Conservation (phyloP, 78 protist genomes). For the Dictyostelium capitatum region DNA sequence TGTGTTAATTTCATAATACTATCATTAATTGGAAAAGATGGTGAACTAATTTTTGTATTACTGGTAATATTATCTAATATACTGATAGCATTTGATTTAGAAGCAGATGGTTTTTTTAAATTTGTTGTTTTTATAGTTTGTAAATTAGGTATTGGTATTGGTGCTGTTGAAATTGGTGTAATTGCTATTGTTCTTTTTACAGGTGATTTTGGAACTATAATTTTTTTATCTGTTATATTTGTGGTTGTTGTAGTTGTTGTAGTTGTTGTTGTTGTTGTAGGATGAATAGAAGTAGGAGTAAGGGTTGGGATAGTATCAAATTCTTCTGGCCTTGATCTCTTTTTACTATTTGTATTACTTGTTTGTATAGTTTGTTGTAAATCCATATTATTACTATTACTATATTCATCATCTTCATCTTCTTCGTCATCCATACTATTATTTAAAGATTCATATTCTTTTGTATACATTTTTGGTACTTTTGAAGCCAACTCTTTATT, state of each 20-base stretch:
- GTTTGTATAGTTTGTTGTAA: neutral
- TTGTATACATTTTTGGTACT: neutral
- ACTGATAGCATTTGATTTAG: neutral
- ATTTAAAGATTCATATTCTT: neutral
- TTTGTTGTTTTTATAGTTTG: neutral
- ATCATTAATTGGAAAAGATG: constrained; percentile 4
- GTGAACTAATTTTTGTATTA: neutral
- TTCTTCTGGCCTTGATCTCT: neutral
- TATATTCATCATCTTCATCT: neutral
- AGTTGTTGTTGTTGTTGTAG: neutral
- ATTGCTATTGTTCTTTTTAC: neutral
- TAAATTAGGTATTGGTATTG: neutral
- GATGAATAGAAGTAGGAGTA: neutral
- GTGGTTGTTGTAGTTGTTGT: neutral
- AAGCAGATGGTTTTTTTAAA: neutral
- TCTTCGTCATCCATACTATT: neutral
- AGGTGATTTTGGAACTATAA: neutral
- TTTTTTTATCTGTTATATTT: neutral
- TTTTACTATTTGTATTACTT: neutral
- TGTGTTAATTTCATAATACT: neutral
- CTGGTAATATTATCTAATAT: neutral
- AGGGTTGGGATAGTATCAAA: neutral
- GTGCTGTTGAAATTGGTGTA: neutral
- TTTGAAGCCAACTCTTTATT: neutral
- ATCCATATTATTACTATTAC: neutral